These are phyloP conservation scores for Harringtonia lauricola DNA, from an alignment of 2,329 filamentous ascomycete genomes.

Conservation along the genomic window DNA sequence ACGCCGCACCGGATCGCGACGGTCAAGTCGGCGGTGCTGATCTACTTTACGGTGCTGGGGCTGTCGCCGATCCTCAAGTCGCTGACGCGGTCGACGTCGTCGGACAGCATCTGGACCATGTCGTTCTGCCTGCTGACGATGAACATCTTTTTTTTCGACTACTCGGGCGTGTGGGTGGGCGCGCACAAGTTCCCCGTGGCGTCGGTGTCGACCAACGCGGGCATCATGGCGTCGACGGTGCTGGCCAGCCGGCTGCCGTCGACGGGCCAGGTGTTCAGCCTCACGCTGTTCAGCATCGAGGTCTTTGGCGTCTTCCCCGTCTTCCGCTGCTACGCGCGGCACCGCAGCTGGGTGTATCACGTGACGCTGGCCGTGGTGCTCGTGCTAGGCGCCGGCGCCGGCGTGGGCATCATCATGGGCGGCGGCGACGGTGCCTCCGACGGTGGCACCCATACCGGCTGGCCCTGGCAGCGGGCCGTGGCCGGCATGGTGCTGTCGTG, in stretches of 20 bases:
- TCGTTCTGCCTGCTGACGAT: constrained; percentile 86
- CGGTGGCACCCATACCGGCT: constrained; percentile 23
- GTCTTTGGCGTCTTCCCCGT: constrained; percentile 98
- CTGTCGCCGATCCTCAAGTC: constrained; percentile 94
- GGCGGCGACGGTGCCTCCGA: constrained; percentile 20
- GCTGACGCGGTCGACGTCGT: constrained; percentile 83
- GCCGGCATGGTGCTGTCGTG: constrained; percentile 67
- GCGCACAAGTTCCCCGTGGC: constrained; percentile 51
- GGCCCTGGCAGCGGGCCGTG: constrained; percentile 45
- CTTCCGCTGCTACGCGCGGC: constrained; percentile 77
- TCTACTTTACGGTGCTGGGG: constrained; percentile 85
- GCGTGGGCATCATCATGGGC: constrained; percentile 57
- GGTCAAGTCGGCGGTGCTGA: constrained; percentile 82
- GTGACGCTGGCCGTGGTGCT: constrained; percentile 63
- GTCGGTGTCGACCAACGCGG: constrained; percentile 83
- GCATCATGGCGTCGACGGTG: constrained; percentile 91
- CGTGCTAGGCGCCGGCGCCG: constrained; percentile 68
- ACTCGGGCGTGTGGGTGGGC: constrained; percentile 53
- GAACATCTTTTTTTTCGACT: constrained; percentile 98
- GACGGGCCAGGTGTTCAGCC: constrained; percentile 87
- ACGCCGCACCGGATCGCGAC: constrained; percentile 56
- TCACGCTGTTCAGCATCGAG: constrained; percentile 93
- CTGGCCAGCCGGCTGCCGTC: constrained; percentile 80
- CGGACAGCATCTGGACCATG: constrained; percentile 95
- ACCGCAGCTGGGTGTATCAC: constrained; percentile 74